Conservation (phyloP, 163 green algal species). For the Scenedesmus sp. region DNA sequence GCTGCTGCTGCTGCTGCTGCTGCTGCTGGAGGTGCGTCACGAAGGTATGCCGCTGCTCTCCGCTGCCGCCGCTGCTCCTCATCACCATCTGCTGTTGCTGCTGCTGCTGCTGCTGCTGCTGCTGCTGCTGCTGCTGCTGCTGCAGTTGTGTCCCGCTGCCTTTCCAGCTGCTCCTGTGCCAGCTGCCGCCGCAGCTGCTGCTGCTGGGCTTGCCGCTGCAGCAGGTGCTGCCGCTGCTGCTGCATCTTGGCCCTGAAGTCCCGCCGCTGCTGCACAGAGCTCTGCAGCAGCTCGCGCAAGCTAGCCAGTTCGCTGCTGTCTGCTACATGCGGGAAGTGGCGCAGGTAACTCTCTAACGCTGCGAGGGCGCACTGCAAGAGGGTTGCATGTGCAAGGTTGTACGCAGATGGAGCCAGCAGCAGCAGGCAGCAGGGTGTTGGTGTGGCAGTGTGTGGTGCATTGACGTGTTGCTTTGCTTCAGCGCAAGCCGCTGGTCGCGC, state of each 20-base stretch:
- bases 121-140: constrained; percentile 34
- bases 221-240: neutral
- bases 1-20: constrained; percentile 42
- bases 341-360: constrained; percentile 36
- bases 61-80: constrained; percentile 11
- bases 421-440: neutral
- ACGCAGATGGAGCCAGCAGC: neutral
- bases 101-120: constrained; percentile 25
- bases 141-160: neutral
- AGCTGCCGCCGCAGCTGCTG: neutral
- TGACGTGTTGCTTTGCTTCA: too few relatives aligned
- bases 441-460: too few relatives aligned
- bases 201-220: constrained; percentile 19
- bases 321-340: constrained; percentile 31
- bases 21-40: neutral
- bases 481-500: too few relatives aligned
- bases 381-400: neutral
- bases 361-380: constrained; percentile 48
- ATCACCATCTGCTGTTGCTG: neutral
- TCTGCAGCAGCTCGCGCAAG: neutral
- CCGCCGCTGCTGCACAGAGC: constrained; percentile 1
- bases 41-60: neutral
- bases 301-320: neutral
- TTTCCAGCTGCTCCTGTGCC: constrained; percentile 6
- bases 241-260: neutral